A percentile compares a stretch with the other conserved stretches of the same genome.
Evolutionary conservation across 2,329 filamentous ascomycete species (phyloP).

Genomic region (Neophaeococcomyces aloes): DNA sequence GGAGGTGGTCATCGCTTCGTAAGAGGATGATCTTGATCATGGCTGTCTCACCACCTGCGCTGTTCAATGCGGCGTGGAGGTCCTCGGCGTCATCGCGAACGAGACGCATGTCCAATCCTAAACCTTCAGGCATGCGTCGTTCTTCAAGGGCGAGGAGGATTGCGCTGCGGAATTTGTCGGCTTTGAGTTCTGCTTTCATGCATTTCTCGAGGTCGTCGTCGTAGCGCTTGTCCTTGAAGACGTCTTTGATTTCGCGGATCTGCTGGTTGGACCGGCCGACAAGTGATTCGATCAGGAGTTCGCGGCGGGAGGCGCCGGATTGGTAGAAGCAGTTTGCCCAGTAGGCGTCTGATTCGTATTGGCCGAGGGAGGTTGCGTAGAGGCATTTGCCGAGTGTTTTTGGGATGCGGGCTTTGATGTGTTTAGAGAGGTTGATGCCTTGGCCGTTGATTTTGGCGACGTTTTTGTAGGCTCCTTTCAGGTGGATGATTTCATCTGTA

Average conservation of each 20-base stretch:
- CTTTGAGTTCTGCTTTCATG: conserved; percentile 85
- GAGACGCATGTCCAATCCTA: conserved; percentile 51
- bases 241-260: conserved; percentile 72
- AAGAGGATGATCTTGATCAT: conserved; percentile 79
- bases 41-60: conserved; percentile 72
- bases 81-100: conserved; percentile 63
- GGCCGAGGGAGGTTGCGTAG: conserved; percentile 79
- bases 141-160: conserved; percentile 76
- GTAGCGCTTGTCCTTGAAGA: conserved; percentile 89
- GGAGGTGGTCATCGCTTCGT: conserved; percentile 69
- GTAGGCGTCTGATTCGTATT: conserved; percentile 88
- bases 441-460: conserved; percentile 57
- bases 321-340: conserved; percentile 99
- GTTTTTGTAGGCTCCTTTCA: conserved; percentile 83
- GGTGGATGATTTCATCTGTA: conserved; percentile 75
- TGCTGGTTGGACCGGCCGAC: conserved; percentile 88
- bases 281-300: conserved; percentile 83
- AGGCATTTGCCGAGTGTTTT: conserved; percentile 75
- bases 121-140: conserved; percentile 68
- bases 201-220: conserved; percentile 67
- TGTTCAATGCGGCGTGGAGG: conserved; percentile 58
- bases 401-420: conserved; percentile 34
- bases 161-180: conserved; percentile 90
- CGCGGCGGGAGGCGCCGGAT: conserved; percentile 68
- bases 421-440: conserved; percentile 42